These are phyloP conservation scores for Pseudogymnoascus sp. DNA, from an alignment of 2,329 filamentous ascomycete genomes.

Conservation along the genomic window DNA sequence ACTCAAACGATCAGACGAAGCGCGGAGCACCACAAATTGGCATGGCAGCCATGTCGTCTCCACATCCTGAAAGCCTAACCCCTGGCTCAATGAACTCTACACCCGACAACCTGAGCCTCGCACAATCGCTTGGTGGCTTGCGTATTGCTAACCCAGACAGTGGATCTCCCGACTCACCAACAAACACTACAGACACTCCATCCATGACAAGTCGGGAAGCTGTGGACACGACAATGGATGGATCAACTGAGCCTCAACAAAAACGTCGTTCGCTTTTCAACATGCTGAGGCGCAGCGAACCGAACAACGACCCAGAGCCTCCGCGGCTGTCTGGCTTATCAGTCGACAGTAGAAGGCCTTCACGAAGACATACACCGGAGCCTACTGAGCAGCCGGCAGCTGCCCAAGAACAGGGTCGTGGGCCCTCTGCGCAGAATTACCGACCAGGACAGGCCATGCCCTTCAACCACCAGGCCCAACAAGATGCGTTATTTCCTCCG, in stretches of 20 bases:
- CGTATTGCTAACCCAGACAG: slow-evolving; percentile 96
- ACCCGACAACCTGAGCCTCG: slow-evolving; percentile 88
- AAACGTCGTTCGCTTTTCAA: slow-evolving; percentile 29
- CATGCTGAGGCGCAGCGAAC: slow-evolving; percentile 27
- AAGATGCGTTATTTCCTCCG: slow-evolving; percentile 33
- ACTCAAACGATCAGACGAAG: neutral
- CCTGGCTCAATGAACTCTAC: slow-evolving; percentile 40
- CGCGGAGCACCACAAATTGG: slow-evolving; percentile 2
- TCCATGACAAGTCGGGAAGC: slow-evolving; percentile 22
- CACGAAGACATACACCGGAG: slow-evolving; percentile 14
- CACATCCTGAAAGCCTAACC: neutral
- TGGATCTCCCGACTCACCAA: slow-evolving; percentile 23
- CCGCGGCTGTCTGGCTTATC: slow-evolving; percentile 10
- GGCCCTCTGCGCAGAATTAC: slow-evolving; percentile 28
- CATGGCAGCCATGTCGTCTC: neutral
- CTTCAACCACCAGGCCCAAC: slow-evolving; percentile 35
- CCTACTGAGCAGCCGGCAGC: slow-evolving; percentile 23
- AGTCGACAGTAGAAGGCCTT: neutral
- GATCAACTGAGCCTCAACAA: slow-evolving; percentile 22
- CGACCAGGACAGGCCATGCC: slow-evolving; percentile 33
- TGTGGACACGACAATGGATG: slow-evolving; percentile 20
- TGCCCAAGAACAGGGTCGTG: slow-evolving; percentile 22
- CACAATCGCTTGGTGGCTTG: slow-evolving; percentile 84
- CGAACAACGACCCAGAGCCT: slow-evolving; percentile 18
- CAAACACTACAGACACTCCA: slow-evolving; percentile 17